Conservation (phyloP, 2,329 filamentous ascomycete species). For the Diaporthe australafricana region DNA sequence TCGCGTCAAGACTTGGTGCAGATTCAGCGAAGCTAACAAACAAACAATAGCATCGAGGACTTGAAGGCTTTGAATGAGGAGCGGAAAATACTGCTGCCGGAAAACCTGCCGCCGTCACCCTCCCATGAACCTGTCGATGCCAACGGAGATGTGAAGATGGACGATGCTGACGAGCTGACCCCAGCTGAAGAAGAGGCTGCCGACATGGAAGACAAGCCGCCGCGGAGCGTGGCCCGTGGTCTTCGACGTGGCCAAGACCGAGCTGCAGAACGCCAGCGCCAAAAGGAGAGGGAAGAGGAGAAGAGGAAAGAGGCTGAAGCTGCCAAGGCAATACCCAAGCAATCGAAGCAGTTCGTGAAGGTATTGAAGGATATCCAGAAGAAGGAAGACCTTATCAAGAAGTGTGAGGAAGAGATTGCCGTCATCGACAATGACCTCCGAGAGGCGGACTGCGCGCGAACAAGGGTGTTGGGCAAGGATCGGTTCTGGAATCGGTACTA, state of each 20-base stretch:
- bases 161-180: constrained; percentile 72
- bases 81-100: constrained; percentile 77
- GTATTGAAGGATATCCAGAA: constrained; percentile 90
- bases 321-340: constrained; percentile 75
- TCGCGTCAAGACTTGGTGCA: not conserved
- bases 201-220: constrained; percentile 78
- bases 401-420: constrained; percentile 87
- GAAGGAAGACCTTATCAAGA: constrained; percentile 82
- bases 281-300: constrained; percentile 76
- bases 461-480: constrained; percentile 90
- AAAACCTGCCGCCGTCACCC: constrained; percentile 76
- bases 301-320: constrained; percentile 75
- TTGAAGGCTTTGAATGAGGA: constrained; percentile 78
- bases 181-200: constrained; percentile 70
- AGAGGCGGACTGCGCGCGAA: constrained; percentile 92
- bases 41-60: constrained; percentile 70
- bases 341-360: constrained; percentile 89
- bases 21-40: constrained; percentile 44
- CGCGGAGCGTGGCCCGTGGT: constrained; percentile 59
- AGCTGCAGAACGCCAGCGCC: constrained; percentile 81
- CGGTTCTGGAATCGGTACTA: constrained; percentile 99
- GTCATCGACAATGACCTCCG: constrained; percentile 91
- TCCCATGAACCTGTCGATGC: constrained; percentile 60
- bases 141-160: constrained; percentile 71
- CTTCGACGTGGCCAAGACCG: constrained; percentile 75